Conservation (phyloP, 352 stramenopile species). For the Globisporangium cylindrosporum region DNA sequence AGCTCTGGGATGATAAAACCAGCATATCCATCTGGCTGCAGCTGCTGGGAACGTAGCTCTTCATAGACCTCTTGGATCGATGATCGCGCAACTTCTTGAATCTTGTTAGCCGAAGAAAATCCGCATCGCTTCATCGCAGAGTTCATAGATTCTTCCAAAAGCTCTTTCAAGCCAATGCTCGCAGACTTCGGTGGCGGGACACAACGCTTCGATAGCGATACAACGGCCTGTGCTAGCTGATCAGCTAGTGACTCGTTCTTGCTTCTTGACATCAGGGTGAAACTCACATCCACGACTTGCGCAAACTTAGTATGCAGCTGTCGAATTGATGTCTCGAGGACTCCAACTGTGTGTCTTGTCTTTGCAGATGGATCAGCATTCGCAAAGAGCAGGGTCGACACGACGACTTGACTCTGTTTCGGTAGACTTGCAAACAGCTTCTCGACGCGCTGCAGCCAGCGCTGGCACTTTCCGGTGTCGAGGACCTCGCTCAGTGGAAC, state of each 20-base stretch:
- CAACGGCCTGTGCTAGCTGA: conserved; percentile 32
- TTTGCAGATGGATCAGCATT: conserved; percentile 23
- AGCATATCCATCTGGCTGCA: conserved; percentile 9
- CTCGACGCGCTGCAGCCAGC: conserved; percentile 44
- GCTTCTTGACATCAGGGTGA: conserved; percentile 8
- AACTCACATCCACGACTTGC: conserved; percentile 22
- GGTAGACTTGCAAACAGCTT: conserved; percentile 31
- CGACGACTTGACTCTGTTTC: conserved; percentile 26
- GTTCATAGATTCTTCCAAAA: conserved; percentile 37
- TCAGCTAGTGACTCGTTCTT: conserved; percentile 1
- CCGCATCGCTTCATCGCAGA: conserved; percentile 31
- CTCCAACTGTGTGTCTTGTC: conserved; percentile 16
- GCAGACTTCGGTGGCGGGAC: conserved; percentile 12
- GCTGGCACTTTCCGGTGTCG: conserved; percentile 25
- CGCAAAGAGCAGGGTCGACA: conserved; percentile 44
- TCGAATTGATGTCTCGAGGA: conserved; percentile 29
- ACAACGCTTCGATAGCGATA: conserved; percentile 12
- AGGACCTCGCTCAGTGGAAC: conserved; percentile 48
- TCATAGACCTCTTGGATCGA: conserved; percentile 19
- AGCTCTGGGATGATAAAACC: conserved; percentile 44
- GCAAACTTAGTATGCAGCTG: conserved; percentile 24
- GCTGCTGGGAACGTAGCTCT: conserved; percentile 20
- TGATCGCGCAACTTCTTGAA: conserved; percentile 4
- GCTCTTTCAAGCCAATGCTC: conserved; percentile 36
- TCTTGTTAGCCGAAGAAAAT: conserved; percentile 17